These are phyloP conservation scores for Candida michaelii DNA, from an alignment of 805 yeast genomes.

Conservation along the genomic window DNA sequence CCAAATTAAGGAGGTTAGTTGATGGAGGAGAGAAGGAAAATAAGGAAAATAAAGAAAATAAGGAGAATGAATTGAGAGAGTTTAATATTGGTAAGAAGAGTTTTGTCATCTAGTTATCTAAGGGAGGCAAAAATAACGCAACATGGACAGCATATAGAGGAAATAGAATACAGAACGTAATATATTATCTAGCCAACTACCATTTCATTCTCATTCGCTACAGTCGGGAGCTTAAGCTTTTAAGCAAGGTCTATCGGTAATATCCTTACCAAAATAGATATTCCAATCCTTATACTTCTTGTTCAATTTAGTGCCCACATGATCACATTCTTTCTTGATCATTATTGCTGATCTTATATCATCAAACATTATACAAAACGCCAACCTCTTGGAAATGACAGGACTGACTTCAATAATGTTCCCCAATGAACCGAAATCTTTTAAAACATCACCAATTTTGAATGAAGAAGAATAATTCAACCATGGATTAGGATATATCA, in stretches of 20 bases:
- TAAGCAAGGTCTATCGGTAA: constrained; percentile 56
- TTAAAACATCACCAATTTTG: constrained; percentile 41
- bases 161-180: too few species aligned
- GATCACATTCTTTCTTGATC: constrained; percentile 50
- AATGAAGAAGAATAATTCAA: constrained; percentile 43
- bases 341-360: constrained; percentile 59
- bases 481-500: constrained; percentile 44
- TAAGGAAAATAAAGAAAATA: constrained; percentile 7
- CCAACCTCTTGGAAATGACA: constrained; percentile 62
- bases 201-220: too few species aligned
- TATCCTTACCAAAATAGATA: constrained; percentile 66
- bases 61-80: constrained; percentile 10
- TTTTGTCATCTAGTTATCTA: constrained; percentile 14
- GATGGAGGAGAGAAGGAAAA: constrained; percentile 28
- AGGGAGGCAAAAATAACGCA: too few species aligned
- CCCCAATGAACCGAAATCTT: constrained; percentile 60
- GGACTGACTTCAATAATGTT: constrained; percentile 61
- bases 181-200: too few species aligned
- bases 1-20: constrained; percentile 52
- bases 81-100: constrained; percentile 12
- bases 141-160: background rate
- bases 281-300: constrained; percentile 59
- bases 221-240: background rate
- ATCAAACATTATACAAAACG: constrained; percentile 59
- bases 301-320: constrained; percentile 32